These are phyloP conservation scores for Eimeria acervulina DNA, from an alignment of 169 alveolate species.

Conservation along the genomic window DNA sequence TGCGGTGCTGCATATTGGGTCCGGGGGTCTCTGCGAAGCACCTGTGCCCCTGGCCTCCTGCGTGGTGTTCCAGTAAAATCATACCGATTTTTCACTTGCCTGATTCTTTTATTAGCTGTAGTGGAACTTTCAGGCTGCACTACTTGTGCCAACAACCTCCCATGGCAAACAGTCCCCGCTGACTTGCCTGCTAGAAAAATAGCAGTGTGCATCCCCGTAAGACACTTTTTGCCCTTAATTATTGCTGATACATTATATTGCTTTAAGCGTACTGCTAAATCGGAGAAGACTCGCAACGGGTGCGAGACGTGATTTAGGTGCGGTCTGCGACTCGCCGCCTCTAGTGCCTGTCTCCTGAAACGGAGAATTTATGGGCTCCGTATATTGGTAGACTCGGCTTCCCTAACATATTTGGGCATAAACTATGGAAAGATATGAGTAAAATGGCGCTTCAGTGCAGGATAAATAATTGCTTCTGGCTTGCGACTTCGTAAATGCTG, in stretches of 20 bases:
- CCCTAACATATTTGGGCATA: neutral
- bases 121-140: no score
- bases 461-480: neutral
- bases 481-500: neutral
- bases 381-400: neutral
- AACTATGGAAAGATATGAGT: neutral
- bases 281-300: neutral
- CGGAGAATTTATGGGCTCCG: neutral
- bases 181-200: neutral
- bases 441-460: neutral
- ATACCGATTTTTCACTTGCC: no score
- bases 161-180: no score
- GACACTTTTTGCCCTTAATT: neutral
- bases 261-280: neutral
- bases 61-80: no score
- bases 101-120: no score
- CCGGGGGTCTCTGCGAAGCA: no score
- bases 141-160: no score
- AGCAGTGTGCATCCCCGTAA: neutral
- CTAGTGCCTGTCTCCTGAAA: neutral
- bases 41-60: no score
- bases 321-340: neutral
- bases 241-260: neutral
- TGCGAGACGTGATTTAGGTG: conserved; percentile 61
- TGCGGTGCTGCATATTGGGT: no score